A percentile compares a stretch with the other conserved stretches of the same genome.
Conservation (phyloP, 2,329 filamentous ascomycete species). For the Madurella mycetomatis region DNA sequence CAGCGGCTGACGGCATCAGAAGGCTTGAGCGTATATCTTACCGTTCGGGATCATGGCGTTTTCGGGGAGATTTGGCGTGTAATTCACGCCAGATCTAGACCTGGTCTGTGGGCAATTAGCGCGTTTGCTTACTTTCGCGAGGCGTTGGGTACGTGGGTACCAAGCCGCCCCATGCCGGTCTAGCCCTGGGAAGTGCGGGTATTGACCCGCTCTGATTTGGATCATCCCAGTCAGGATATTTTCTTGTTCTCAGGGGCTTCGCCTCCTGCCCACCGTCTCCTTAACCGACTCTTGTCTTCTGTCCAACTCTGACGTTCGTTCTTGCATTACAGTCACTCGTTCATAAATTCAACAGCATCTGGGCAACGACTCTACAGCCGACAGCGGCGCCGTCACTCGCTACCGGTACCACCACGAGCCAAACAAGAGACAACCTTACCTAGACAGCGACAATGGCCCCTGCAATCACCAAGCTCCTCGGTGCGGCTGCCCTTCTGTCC, state of each 20-base stretch:
- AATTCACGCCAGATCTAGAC: not conserved
- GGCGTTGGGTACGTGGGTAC: too few relatives aligned
- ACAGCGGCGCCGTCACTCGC: not conserved
- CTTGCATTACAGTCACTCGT: slow-evolving; percentile 1
- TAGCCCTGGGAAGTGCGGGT: too few relatives aligned
- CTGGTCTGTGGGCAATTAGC: not conserved
- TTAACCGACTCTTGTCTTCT: not conserved
- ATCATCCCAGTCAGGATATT: not conserved
- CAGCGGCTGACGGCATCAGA: not conserved
- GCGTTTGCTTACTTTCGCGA: too few relatives aligned
- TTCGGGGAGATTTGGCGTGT: not conserved
- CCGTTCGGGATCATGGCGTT: not conserved
- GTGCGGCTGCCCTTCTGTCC: slow-evolving; percentile 5
- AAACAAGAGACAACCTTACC: not conserved
- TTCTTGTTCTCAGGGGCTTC: not conserved
- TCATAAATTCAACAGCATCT: not conserved
- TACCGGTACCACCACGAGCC: not conserved
- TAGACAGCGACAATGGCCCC: slow-evolving; percentile 1
- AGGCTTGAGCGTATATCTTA: not conserved
- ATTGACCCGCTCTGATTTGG: too few relatives aligned
- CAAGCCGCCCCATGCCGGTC: too few relatives aligned
- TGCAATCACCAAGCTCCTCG: not conserved
- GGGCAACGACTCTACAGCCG: not conserved
- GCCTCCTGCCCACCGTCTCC: not conserved
- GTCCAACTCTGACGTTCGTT: not conserved